Evolutionary conservation across 2,329 filamentous ascomycete species (phyloP).

Genomic region (Pyricularia grisea): DNA sequence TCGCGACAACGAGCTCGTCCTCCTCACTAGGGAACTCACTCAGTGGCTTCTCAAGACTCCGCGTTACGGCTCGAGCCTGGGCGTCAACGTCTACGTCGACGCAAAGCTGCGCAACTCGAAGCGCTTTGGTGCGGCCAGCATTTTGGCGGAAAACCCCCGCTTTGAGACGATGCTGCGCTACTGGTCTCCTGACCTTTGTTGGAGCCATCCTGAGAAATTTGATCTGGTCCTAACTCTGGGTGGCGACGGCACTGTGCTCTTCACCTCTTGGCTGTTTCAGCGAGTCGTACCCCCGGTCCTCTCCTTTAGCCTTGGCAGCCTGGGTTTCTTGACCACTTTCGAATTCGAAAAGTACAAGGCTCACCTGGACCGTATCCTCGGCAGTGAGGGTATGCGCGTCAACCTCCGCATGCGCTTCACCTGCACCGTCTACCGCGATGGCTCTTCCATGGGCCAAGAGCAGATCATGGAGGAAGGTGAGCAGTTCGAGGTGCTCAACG

Average conservation of each 20-base stretch:
- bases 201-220: constrained; percentile 87
- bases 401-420: constrained; percentile 98
- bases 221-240: constrained; percentile 86
- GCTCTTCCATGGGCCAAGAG: constrained; percentile 28
- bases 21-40: constrained; percentile 77
- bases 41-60: constrained; percentile 84
- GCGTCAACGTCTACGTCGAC: constrained; percentile 97
- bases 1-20: constrained; percentile 85
- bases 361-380: constrained; percentile 84
- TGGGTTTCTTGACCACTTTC: constrained; percentile 84
- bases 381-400: constrained; percentile 89
- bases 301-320: constrained; percentile 73
- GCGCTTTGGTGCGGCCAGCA: constrained; percentile 68
- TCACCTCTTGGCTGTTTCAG: constrained; percentile 89
- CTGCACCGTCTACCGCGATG: constrained; percentile 84
- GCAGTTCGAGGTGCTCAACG: constrained; percentile 96
- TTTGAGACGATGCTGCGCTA: constrained; percentile 83
- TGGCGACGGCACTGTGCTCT: constrained; percentile 79
- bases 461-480: constrained; percentile 77
- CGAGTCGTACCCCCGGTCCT: constrained; percentile 77
- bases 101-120: constrained; percentile 83
- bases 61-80: constrained; percentile 79
- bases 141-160: constrained; percentile 64
- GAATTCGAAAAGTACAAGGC: constrained; percentile 82
- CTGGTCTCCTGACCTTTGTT: constrained; percentile 95